Percentiles rank a stretch among this genome's conserved stretches.
Conservation (phyloP, 2,329 filamentous ascomycete species). For the Xylogone sp. region DNA sequence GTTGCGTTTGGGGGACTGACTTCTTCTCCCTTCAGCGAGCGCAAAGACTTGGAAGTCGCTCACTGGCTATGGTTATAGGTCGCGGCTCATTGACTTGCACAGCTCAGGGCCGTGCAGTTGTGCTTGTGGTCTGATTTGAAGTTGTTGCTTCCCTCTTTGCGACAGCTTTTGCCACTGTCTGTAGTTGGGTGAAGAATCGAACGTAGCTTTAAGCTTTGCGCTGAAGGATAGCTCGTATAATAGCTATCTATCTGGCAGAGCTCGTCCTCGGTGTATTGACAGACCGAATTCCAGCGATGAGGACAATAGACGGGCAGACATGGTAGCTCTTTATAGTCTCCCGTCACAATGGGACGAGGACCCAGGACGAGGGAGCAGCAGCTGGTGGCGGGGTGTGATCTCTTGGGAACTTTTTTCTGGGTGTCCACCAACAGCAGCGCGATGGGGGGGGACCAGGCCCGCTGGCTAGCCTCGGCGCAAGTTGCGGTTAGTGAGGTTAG, state of each 20-base stretch:
- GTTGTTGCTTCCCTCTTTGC: not conserved
- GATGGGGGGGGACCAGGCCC: too few species aligned
- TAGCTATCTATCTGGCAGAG: too few species aligned
- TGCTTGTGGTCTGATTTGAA: too few species aligned
- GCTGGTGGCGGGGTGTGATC: not conserved
- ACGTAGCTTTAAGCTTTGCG: too few species aligned
- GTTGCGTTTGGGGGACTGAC: not conserved
- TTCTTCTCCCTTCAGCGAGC: slow-evolving; percentile 1
- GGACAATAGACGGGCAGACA: not conserved
- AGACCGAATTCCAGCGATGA: too few species aligned
- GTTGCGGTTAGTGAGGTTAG: too few species aligned
- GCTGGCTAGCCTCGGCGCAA: too few species aligned
- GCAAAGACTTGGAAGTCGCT: slow-evolving; percentile 6
- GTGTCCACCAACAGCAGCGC: not conserved
- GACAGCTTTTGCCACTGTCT: not conserved
- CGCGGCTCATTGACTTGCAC: not conserved
- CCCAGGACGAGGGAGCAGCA: not conserved
- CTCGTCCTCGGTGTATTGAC: too few species aligned
- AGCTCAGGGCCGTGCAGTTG: not conserved
- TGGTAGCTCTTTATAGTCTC: not conserved
- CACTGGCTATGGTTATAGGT: not conserved
- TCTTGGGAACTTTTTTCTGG: not conserved
- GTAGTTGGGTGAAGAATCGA: too few species aligned
- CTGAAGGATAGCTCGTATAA: too few species aligned
- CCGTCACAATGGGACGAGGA: too few species aligned